These are phyloP conservation scores for Populus euphratica DNA, from an alignment of 345 rosid genomes.

Conservation along the genomic window DNA sequence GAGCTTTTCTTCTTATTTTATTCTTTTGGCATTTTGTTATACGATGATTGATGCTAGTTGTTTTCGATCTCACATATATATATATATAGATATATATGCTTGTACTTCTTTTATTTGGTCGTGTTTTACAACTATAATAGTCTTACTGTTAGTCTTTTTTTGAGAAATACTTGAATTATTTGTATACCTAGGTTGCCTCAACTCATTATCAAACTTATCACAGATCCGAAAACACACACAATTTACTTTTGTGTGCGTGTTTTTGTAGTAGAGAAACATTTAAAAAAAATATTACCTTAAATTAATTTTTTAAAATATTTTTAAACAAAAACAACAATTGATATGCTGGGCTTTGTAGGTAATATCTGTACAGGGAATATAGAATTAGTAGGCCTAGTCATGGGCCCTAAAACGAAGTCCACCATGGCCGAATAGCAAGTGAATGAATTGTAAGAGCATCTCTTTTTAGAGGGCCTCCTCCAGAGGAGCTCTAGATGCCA, in stretches of 20 bases:
- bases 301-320: too few relatives aligned
- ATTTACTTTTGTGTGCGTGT: too few relatives aligned
- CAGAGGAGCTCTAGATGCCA: not conserved
- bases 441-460: not conserved
- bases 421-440: not conserved
- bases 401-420: not conserved
- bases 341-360: too few relatives aligned
- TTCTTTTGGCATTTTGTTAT: not conserved
- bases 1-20: not conserved
- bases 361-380: too few relatives aligned
- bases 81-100: too few relatives aligned
- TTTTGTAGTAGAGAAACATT: too few relatives aligned
- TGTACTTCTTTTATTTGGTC: not conserved
- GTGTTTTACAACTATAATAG: not conserved
- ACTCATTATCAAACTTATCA: too few relatives aligned
- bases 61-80: not conserved
- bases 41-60: not conserved
- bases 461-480: too few relatives aligned
- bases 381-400: not conserved
- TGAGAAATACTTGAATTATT: not conserved
- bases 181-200: too few relatives aligned
- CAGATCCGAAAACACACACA: too few relatives aligned
- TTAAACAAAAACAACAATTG: accelerated
- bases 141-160: not conserved
- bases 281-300: too few relatives aligned